Percentiles rank a stretch among this genome's conserved stretches.
These are phyloP conservation scores for Ailanthus altissimus DNA, from an alignment of 345 rosid species.

Conservation along the genomic window DNA sequence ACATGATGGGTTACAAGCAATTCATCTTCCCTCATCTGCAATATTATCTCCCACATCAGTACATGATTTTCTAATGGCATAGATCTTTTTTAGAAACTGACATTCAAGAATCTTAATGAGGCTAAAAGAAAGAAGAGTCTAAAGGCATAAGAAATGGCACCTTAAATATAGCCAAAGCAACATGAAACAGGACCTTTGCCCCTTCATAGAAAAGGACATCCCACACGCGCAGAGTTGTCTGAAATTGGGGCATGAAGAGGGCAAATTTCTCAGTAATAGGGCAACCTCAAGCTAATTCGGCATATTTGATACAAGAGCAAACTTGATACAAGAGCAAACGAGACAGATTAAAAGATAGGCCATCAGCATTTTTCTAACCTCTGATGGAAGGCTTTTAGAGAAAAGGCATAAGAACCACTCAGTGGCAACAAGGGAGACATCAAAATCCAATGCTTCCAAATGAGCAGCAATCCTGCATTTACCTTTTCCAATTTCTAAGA, in stretches of 20 bases:
- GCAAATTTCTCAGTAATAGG: constrained; percentile 11
- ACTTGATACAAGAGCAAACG: neutral
- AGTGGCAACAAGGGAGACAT: constrained; percentile 96
- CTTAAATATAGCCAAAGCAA: constrained; percentile 97
- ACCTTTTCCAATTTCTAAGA: constrained; percentile 11
- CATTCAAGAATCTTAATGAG: neutral
- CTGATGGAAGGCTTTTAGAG: constrained; percentile 98
- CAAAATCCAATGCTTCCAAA: constrained; percentile 88
- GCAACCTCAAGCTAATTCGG: constrained; percentile 3
- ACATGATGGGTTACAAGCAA: constrained; percentile 87
- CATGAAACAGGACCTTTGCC: constrained; percentile 94
- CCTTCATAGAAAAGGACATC: constrained; percentile 98
- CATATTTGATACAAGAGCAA: neutral
- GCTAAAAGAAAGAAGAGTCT: neutral
- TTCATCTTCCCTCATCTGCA: constrained; percentile 95
- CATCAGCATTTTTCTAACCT: constrained; percentile 50
- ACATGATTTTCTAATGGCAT: neutral
- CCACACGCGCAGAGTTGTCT: constrained; percentile 98
- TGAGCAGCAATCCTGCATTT: constrained; percentile 82
- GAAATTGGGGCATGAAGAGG: constrained; percentile 13
- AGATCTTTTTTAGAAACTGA: neutral
- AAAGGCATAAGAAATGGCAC: constrained; percentile 38
- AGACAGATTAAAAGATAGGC: neutral
- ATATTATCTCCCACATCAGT: neutral
- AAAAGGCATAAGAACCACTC: constrained; percentile 99